Base-by-base conservation (phyloP, 768 basidiomycete genomes). In the Cubamyces sp. region DNA sequence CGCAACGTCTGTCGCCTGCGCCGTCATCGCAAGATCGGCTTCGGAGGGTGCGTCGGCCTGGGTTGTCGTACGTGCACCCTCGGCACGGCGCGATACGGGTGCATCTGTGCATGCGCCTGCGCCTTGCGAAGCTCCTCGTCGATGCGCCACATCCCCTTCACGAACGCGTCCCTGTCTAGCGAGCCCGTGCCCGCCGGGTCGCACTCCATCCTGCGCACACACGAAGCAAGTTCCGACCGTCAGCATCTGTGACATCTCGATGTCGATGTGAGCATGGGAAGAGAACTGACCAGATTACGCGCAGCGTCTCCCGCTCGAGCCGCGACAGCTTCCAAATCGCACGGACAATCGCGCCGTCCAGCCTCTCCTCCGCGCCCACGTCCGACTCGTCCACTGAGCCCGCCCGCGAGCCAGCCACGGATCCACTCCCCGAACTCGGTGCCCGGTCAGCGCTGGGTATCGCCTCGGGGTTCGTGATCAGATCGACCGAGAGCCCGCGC, bases 111-210 rank as follows among this genome's bases (percentile, higher is more conserved):
- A 25, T 53, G 34, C 48, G 71, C 23, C 62, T 87, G 84, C 5
- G 82, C 79, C 48, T 84, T 81, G n/a, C 88, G 78, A 14, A 93
- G 82, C 66, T 92, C 91, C 73, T 91, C 90, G 74, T 94, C 91
- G 28, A 94, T 90, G 40, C 86, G 84, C 91, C 91, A 92, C 90
- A 92, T 92, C 53, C 90, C 92, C 64, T 80, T 82, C 42, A 86
- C 82, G 66, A 94, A 94, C 18, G 77, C 77, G 18, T 90, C 88
- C 5, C 84, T 76, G 64, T 85, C 82, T 12, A 94, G 77, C n/a
- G 78, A 78, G 3, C 90, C 90, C 30, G 74, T 76, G 5, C 76
- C 71, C 3, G 74, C 73, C 3, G 81, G 73, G 72, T 92, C 90
- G 66, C 87, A 91, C 68, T 91, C 90, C 54, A 77, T 79, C 91